Base-by-base conservation (phyloP, 2,329 filamentous ascomycete species). In the Fusarium cicatricum region DNA sequence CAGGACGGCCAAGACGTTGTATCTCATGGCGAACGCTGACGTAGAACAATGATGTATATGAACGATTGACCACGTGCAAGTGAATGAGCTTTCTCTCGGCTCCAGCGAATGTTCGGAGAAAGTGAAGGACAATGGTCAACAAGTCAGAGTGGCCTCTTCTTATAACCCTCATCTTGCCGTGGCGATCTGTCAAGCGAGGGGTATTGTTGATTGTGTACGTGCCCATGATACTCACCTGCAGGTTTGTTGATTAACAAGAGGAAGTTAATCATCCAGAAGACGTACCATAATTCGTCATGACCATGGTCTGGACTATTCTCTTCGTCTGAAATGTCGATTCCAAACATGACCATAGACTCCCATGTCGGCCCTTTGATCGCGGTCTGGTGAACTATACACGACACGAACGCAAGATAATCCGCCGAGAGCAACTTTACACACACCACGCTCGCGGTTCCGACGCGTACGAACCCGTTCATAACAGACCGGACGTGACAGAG, bases 1-100 rank as follows among this genome's bases (percentile, higher is more conserved):
- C 66, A 69, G 34, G 12, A 64, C 37, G 59, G 60, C 66, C 48
- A 71, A 42, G 32, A 59, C 28, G 42, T 63, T 63, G 58, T 52
- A 58, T 38, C 58, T 63, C 68, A 71, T 71, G 15, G 33, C 55
- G 52, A 37, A 52, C 41, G 23, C 38, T 26, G 26, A 46, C 36
- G 14, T 15, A 40, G 32, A 36, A 36, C 28, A 28, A 36, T 40
- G 11, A 16, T 33, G 17, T 39, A 37, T 46, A 45, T 36, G 53
- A 65, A 54, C 21, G 38, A 58, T 52, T 51, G 46, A 53, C 56
- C 50, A 32, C 36, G 29, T 34, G 39, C 28, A 53, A 39, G 31
- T n/a, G 36, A 19, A 52, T n/a, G 48, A 59, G 43, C 50, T 46
- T 37, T 46, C 16, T 40, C 40, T 48, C 15, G 29, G 15, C 58